Evolutionary conservation across 2,329 filamentous ascomycete species (phyloP).

Genomic region (Ophiobolus disseminans): DNA sequence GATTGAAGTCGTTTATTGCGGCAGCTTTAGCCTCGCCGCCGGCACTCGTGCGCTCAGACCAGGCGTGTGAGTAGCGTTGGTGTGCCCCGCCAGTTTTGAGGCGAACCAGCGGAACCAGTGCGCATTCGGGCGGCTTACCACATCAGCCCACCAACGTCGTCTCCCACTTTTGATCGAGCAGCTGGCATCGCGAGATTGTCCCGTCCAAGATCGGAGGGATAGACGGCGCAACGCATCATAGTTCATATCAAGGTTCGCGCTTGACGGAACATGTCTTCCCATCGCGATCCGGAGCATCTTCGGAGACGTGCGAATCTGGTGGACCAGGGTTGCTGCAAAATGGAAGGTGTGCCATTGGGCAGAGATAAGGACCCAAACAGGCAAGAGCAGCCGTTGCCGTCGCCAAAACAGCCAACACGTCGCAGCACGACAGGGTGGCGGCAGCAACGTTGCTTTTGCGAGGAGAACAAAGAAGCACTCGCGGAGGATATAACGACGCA

Average conservation of each 20-base stretch:
- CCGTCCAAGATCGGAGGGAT: constrained; percentile 3
- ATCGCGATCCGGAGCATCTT: constrained; percentile 11
- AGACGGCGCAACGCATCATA: constrained; percentile 9
- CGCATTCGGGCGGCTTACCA: background rate
- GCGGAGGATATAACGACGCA: background rate
- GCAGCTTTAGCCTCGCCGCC: constrained; percentile 4
- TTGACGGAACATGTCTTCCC: constrained; percentile 14
- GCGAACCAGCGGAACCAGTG: background rate
- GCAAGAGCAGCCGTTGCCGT: constrained; percentile 14
- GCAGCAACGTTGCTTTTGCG: constrained; percentile 5
- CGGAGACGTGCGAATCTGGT: constrained; percentile 13
- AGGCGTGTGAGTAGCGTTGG: background rate
- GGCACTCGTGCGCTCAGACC: background rate
- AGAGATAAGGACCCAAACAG: constrained; percentile 33
- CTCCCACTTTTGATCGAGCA: background rate
- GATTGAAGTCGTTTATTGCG: background rate
- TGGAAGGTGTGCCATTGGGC: constrained; percentile 26
- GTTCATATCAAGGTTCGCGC: constrained; percentile 9
- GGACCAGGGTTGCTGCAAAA: constrained; percentile 7
- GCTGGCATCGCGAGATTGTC: background rate
- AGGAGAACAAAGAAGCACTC: constrained; percentile 1
- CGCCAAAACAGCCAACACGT: constrained; percentile 1
- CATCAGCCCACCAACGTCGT: background rate
- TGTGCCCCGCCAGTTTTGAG: constrained; percentile 7
- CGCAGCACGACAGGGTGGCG: background rate